These are phyloP conservation scores for Solanum piurae DNA, from an alignment of 257 asterid genomes.

Conservation along the genomic window DNA sequence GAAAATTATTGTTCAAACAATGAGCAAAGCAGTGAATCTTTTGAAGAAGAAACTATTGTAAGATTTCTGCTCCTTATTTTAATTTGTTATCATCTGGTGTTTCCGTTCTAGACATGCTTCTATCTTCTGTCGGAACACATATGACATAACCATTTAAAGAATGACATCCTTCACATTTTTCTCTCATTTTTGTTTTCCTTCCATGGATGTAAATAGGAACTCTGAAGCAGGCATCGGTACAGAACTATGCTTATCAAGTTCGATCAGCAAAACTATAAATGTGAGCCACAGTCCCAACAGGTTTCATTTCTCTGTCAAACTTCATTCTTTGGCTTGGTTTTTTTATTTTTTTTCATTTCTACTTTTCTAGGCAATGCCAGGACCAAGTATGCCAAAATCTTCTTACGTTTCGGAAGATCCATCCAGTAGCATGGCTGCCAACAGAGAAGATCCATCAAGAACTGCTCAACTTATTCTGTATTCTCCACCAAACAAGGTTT, in stretches of 20 bases:
- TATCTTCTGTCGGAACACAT: background rate
- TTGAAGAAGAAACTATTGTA: background rate
- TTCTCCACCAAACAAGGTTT: background rate
- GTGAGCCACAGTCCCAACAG: background rate
- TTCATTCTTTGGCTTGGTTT: background rate
- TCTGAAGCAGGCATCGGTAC: background rate
- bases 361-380: background rate
- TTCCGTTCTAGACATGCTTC: background rate
- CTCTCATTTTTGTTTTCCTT: background rate
- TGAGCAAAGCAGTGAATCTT: background rate
- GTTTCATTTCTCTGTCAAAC: background rate
- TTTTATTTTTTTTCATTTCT: background rate
- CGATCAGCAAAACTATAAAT: background rate
- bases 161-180: background rate
- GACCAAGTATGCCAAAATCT: background rate
- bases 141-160: background rate
- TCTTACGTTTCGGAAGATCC: background rate
- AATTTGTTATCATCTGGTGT: background rate
- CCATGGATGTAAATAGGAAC: background rate
- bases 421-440: background rate
- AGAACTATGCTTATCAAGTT: background rate
- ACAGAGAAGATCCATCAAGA: background rate
- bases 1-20: constrained; percentile 7
- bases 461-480: background rate
- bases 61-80: constrained; percentile 2